Conservation (phyloP, 306 rosid genomes). For the Vigna reflexopilosa region DNA sequence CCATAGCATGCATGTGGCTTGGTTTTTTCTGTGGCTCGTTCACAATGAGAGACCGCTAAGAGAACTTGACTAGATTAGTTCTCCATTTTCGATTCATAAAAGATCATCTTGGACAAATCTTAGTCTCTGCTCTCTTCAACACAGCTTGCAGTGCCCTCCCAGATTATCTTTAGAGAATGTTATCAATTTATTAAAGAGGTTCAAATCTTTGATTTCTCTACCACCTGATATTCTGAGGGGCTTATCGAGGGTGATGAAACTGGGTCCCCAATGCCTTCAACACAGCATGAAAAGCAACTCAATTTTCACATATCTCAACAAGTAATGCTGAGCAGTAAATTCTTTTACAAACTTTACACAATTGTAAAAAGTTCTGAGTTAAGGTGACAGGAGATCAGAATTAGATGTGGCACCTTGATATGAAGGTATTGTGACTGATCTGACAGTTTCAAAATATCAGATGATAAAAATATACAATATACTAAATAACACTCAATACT, state of each 20-base stretch:
- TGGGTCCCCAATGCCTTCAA: constrained; percentile 6
- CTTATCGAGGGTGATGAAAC: constrained; percentile 5
- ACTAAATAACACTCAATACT: constrained; percentile 15
- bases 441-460: constrained; percentile 10
- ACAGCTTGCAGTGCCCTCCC: background rate
- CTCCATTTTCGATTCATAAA: background rate
- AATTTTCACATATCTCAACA: constrained; percentile 34
- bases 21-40: background rate
- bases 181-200: background rate
- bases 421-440: constrained; percentile 14
- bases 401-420: background rate
- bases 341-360: background rate
- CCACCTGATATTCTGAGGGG: constrained; percentile 13
- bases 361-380: constrained; percentile 17
- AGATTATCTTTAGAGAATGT: background rate
- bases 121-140: constrained; percentile 12
- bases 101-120: background rate
- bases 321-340: constrained; percentile 20
- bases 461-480: background rate
- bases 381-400: constrained; percentile 20
- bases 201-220: background rate
- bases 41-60: background rate
- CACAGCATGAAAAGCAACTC: constrained; percentile 13
- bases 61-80: background rate
- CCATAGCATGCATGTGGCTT: background rate